These are phyloP conservation scores for Diaporthe citri DNA, from an alignment of 2,329 filamentous ascomycete species.

Conservation along the genomic window DNA sequence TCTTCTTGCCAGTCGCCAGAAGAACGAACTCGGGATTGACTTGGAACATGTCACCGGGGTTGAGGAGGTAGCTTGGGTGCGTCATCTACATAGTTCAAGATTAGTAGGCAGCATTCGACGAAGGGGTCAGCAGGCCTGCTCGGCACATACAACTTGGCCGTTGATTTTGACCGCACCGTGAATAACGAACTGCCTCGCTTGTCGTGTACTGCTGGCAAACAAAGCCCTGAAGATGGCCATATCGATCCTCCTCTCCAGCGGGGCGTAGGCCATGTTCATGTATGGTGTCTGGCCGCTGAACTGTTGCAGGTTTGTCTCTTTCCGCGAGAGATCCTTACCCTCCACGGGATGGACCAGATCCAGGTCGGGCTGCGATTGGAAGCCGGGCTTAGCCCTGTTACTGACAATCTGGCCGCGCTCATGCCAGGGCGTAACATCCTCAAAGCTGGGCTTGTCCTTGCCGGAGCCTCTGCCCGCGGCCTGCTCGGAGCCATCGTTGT, in stretches of 20 bases:
- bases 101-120: constrained; percentile 16
- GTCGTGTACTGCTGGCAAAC: constrained; percentile 92
- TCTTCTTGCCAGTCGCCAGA: constrained; percentile 84
- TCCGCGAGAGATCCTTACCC: constrained; percentile 38
- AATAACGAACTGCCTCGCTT: constrained; percentile 93
- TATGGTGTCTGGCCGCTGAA: constrained; percentile 76
- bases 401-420: constrained; percentile 44
- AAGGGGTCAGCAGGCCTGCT: not conserved
- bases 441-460: constrained; percentile 51
- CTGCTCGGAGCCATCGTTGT: constrained; percentile 84
- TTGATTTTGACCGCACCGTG: constrained; percentile 97
- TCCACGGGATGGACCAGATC: not conserved
- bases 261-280: constrained; percentile 96
- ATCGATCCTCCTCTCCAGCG: constrained; percentile 90
- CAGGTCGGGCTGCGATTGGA: constrained; percentile 14
- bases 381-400: constrained; percentile 35
- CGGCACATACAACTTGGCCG: constrained; percentile 82
- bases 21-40: constrained; percentile 91
- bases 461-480: constrained; percentile 89
- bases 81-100: constrained; percentile 73
- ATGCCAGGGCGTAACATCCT: constrained; percentile 38
- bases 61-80: constrained; percentile 92
- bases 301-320: constrained; percentile 46
- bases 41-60: constrained; percentile 98
- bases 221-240: constrained; percentile 94